Conservation (phyloP, 441 rosid genomes). For the Biscutella laevigata region DNA sequence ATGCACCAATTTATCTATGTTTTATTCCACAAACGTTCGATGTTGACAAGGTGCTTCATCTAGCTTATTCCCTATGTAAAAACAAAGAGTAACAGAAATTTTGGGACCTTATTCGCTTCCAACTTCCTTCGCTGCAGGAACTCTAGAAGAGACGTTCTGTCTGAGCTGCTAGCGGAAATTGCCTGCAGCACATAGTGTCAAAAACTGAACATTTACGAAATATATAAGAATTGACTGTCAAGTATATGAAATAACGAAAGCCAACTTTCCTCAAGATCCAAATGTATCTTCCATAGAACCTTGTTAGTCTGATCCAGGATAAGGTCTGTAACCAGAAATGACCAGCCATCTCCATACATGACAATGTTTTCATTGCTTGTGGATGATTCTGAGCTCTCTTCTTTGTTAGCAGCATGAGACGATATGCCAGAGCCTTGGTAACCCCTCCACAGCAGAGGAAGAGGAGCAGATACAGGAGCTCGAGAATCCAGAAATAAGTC, state of each 20-base stretch:
- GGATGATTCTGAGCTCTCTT: constrained; percentile 41
- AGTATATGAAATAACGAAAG: neutral
- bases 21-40: neutral
- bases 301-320: constrained; percentile 64
- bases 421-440: constrained; percentile 42
- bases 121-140: constrained; percentile 85
- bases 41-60: neutral
- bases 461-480: constrained; percentile 97
- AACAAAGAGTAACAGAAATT: constrained; percentile 5
- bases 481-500: constrained; percentile 86
- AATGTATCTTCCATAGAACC: constrained; percentile 78
- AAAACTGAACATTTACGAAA: neutral
- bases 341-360: constrained; percentile 85
- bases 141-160: constrained; percentile 73
- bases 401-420: constrained; percentile 40
- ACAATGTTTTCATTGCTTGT: constrained; percentile 44
- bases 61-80: neutral
- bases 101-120: constrained; percentile 82
- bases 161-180: constrained; percentile 90
- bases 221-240: neutral
- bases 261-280: constrained; percentile 79
- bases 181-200: constrained; percentile 43
- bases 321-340: constrained; percentile 82
- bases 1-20: neutral
- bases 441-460: constrained; percentile 78